Evolutionary conservation across 1,284 basidiomycete genomes (phyloP), one percentile per base, ranked within the genome.

Genomic region (Ustilago sp.): DNA sequence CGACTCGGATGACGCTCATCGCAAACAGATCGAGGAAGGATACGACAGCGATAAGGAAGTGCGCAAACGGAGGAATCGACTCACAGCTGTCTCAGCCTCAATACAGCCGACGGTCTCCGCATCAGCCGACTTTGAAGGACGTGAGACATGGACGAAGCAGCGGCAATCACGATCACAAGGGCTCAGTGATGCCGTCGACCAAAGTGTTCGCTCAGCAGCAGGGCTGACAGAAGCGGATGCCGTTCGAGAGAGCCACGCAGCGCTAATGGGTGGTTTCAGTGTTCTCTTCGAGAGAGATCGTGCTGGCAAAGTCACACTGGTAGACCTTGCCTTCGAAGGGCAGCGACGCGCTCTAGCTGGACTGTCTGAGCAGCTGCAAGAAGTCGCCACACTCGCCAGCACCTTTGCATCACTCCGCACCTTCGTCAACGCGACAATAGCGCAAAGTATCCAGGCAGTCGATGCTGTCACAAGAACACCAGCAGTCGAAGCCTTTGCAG

Each of bases 401-500:
- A 63, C 60, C 0, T 43, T 75, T 4, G 8, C 52, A 38, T 53
- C 54, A 8, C 55, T 75, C 13, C 67, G 61, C 4, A 8, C 38
- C 41, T 75, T 67, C 35, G 73, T 60, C 45, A 23, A 38, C 12
- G 32, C 8, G 1, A 58, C 63, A 15, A 28, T 75, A 6, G 41
- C 57, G 17, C 62, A 67, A 61, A 64, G 64, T 39, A 65, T 70
- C 15, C 60, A 63, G 3, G 61, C 68, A 3, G 68, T 70, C 12
- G 61, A 70, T 39, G 73, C 61, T 11, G 41, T 66, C 0, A 75
- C 73, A 28, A 45, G 73, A 11, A 67, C 73, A 31, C 65, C 74
- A 2, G 74, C 70, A 1, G 54, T 70, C 15, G 70, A 77, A 57
- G 75, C 75, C 11, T 73, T 74, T 19, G 71, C 75, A 9, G 75